Evolutionary conservation across 2,329 filamentous ascomycete species (phyloP).

Genomic region (Stachybotrys elegans): DNA sequence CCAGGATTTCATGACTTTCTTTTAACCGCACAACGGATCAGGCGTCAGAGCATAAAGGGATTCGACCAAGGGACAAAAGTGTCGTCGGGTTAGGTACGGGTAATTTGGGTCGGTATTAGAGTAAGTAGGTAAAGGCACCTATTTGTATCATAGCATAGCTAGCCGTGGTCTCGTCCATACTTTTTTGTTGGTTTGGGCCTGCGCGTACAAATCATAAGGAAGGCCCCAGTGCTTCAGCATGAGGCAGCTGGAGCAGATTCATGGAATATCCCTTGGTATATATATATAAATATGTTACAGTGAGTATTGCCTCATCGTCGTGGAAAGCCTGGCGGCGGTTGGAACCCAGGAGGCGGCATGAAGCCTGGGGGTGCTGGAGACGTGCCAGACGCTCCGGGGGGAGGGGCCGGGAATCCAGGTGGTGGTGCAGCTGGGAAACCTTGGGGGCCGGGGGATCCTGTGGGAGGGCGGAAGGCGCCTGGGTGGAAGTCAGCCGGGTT

Average conservation of each 20-base stretch:
- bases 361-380: slow-evolving; percentile 37
- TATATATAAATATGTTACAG: too few species aligned
- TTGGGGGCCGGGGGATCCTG: slow-evolving; percentile 31
- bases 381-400: slow-evolving; percentile 25
- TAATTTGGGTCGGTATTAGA: too few species aligned
- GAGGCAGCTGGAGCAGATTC: too few species aligned
- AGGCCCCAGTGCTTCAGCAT: too few species aligned
- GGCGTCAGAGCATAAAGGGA: slow-evolving; percentile 17
- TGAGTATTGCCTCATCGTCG: slow-evolving; percentile 27
- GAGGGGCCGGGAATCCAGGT: slow-evolving; percentile 33
- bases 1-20: slow-evolving; percentile 20
- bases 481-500: slow-evolving; percentile 46
- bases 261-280: too few species aligned
- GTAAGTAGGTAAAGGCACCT: too few species aligned
- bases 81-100: too few species aligned
- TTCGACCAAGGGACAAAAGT: not conserved
- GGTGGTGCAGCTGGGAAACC: slow-evolving; percentile 35
- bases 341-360: slow-evolving; percentile 38
- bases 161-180: too few species aligned
- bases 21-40: slow-evolving; percentile 1
- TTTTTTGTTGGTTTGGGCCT: too few species aligned
- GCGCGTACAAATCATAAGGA: too few species aligned
- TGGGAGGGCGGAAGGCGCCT: slow-evolving; percentile 33
- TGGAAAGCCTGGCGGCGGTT: slow-evolving; percentile 39
- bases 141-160: too few species aligned